Evolutionary conservation across 805 yeast genomes (phyloP).

Genomic region (Kluyveromyces lactis): DNA sequence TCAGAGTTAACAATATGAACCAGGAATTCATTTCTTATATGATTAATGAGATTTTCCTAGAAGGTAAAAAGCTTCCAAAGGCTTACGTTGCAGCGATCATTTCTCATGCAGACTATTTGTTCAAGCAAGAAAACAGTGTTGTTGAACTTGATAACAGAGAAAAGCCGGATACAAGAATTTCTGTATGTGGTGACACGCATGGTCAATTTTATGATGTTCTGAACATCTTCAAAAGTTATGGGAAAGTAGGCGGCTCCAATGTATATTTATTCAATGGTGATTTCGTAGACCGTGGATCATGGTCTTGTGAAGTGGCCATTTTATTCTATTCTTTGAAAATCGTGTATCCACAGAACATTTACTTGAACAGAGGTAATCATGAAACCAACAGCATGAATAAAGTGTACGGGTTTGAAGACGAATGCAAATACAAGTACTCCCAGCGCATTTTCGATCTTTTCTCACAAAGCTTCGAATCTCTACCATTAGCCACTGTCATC

Average conservation of each 20-base stretch:
- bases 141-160: slow-evolving; percentile 49
- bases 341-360: slow-evolving; percentile 60
- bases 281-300: slow-evolving; percentile 95
- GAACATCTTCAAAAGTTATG: slow-evolving; percentile 68
- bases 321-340: slow-evolving; percentile 70
- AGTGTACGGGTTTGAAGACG: slow-evolving; percentile 94
- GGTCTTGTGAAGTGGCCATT: slow-evolving; percentile 96
- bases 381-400: slow-evolving; percentile 96
- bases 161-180: slow-evolving; percentile 36
- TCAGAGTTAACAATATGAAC: slow-evolving; percentile 35
- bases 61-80: slow-evolving; percentile 69
- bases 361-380: slow-evolving; percentile 89
- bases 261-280: slow-evolving; percentile 90
- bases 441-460: slow-evolving; percentile 75
- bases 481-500: slow-evolving; percentile 80
- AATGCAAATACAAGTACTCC: slow-evolving; percentile 83
- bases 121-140: slow-evolving; percentile 61
- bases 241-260: slow-evolving; percentile 55
- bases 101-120: slow-evolving; percentile 56
- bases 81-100: slow-evolving; percentile 77
- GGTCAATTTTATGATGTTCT: slow-evolving; percentile 92
- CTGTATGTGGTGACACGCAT: slow-evolving; percentile 96
- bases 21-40: slow-evolving; percentile 51
- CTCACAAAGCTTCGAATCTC: slow-evolving; percentile 72
- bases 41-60: slow-evolving; percentile 57